A percentile compares a stretch with the other conserved stretches of the same genome.
Evolutionary conservation across 176 grass and related monocot species (phyloP).

Genomic region (Otatea glauca): DNA sequence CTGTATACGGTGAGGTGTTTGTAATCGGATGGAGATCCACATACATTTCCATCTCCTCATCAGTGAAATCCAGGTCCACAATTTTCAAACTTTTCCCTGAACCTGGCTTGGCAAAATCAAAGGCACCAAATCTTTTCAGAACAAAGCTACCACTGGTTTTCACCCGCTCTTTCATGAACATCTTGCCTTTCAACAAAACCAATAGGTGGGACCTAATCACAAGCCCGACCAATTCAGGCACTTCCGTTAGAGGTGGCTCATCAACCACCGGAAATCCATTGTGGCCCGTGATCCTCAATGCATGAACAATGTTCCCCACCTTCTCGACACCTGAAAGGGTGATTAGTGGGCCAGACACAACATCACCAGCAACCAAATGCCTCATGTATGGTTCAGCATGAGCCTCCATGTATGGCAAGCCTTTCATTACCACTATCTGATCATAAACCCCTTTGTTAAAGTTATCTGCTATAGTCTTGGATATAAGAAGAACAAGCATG

Average conservation of each 20-base stretch:
- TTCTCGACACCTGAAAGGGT: constrained; percentile 80
- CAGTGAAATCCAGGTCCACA: constrained; percentile 65
- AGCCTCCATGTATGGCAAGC: constrained; percentile 90
- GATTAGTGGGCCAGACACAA: constrained; percentile 69
- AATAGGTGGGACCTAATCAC: constrained; percentile 80
- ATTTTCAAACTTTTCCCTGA: constrained; percentile 88
- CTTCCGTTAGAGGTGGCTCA: constrained; percentile 65
- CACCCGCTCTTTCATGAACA: constrained; percentile 61
- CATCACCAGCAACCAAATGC: constrained; percentile 75
- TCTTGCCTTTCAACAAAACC: constrained; percentile 74
- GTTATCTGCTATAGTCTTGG: constrained; percentile 82
- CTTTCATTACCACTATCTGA: constrained; percentile 88
- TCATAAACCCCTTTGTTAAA: constrained; percentile 93
- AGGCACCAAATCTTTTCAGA: constrained; percentile 55
- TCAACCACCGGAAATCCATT: constrained; percentile 89
- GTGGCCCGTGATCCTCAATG: constrained; percentile 73
- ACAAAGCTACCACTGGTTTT: constrained; percentile 53
- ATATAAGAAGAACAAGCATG: constrained; percentile 94
- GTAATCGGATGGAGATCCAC: constrained; percentile 78
- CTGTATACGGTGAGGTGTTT: constrained; percentile 88
- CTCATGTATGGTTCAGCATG: constrained; percentile 94
- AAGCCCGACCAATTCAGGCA: constrained; percentile 65
- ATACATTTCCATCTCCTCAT: constrained; percentile 94
- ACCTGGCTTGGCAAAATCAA: constrained; percentile 75
- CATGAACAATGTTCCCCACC: constrained; percentile 63